These are phyloP conservation scores for Kodamaea ohmeri DNA, from an alignment of 1,139 yeast species.

Conservation along the genomic window DNA sequence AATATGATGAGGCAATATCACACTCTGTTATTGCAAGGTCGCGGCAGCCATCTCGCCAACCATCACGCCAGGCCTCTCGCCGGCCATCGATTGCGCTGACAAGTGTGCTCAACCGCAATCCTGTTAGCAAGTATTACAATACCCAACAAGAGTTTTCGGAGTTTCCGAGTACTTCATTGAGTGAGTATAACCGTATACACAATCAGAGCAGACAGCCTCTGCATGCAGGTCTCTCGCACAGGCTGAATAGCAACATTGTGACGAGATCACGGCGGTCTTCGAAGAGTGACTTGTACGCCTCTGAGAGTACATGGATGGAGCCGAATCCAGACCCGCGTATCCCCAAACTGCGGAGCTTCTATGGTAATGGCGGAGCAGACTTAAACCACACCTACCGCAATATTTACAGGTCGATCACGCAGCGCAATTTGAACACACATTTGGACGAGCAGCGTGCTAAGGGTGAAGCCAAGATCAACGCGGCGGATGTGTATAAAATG, in stretches of 20 bases:
- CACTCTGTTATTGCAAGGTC: constrained; percentile 16
- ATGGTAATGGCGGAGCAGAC: constrained; percentile 16
- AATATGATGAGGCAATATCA: constrained; percentile 45
- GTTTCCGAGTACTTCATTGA: constrained; percentile 37
- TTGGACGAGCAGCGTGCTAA: constrained; percentile 16
- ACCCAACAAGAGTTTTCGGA: constrained; percentile 17
- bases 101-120: constrained; percentile 13
- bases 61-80: constrained; percentile 30
- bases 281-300: constrained; percentile 39
- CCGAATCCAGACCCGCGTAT: constrained; percentile 16
- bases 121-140: constrained; percentile 11
- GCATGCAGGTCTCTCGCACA: constrained; percentile 8
- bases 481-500: constrained; percentile 19
- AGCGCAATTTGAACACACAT: constrained; percentile 25
- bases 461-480: constrained; percentile 9
- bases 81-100: constrained; percentile 27
- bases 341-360: constrained; percentile 26
- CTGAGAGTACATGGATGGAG: constrained; percentile 48
- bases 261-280: constrained; percentile 37
- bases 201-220: constrained; percentile 13
- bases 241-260: background rate
- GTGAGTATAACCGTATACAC: constrained; percentile 34
- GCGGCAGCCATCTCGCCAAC: constrained; percentile 22
- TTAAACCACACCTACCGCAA: constrained; percentile 31
- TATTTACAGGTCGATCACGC: constrained; percentile 40